Conservation (phyloP, 306 rosid genomes). For the Lathyrus sativus region DNA sequence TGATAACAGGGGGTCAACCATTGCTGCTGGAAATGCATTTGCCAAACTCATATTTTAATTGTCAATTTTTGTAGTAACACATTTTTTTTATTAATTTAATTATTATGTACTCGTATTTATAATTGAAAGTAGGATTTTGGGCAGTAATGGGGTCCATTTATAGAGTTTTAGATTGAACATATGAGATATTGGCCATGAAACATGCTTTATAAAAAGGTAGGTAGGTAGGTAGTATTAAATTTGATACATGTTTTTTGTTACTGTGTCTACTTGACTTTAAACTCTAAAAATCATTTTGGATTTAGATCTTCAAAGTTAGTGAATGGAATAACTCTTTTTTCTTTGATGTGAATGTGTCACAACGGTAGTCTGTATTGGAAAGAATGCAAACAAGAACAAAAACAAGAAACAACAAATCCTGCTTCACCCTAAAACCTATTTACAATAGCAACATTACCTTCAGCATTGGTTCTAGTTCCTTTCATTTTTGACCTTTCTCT, state of each 20-base stretch:
- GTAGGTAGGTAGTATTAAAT: constrained; percentile 16
- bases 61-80: neutral
- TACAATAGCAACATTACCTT: constrained; percentile 47
- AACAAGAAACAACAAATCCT: constrained; percentile 67
- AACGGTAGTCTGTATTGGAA: constrained; percentile 48
- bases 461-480: constrained; percentile 74
- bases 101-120: neutral
- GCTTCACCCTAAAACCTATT: constrained; percentile 51
- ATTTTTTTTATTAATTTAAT: neutral
- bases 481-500: constrained; percentile 71
- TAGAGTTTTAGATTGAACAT: neutral
- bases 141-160: neutral
- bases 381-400: constrained; percentile 56
- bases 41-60: neutral
- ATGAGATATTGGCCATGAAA: neutral
- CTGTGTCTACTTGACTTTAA: constrained; percentile 29
- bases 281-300: neutral
- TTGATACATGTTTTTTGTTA: constrained; percentile 22
- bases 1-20: constrained; percentile 31
- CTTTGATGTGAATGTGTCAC: constrained; percentile 28
- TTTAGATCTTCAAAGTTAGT: constrained; percentile 3
- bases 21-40: neutral
- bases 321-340: neutral
- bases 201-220: constrained; percentile 3
- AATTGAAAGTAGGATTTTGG: no score